Conservation (phyloP, 371 early-diverging fungal genomes). For the Globomyces sp. region DNA sequence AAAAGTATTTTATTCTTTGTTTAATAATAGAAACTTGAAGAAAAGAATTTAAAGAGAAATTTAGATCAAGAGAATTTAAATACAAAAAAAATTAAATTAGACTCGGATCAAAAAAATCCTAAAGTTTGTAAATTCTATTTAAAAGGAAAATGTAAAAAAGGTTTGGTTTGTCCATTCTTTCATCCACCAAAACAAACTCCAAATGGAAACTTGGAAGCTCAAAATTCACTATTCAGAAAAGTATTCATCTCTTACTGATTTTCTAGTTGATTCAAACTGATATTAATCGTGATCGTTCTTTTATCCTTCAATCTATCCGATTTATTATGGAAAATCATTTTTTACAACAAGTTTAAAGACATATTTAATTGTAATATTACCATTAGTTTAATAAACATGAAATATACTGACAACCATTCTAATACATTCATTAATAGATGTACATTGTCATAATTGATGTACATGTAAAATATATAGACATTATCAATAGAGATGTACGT, state of each 20-base stretch:
- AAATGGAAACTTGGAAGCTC: background rate
- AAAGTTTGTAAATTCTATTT: constrained; percentile 13
- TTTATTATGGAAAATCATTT: background rate
- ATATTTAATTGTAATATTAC: no score
- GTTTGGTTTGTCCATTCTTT: constrained; percentile 1
- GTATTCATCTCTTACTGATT: no score
- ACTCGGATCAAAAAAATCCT: background rate
- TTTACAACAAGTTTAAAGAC: background rate
- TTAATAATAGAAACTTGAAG: background rate
- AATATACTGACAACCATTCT: no score
- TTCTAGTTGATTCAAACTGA: background rate
- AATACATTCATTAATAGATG: no score
- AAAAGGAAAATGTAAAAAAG: constrained; percentile 1
- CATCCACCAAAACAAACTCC: background rate
- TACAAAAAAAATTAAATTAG: background rate
- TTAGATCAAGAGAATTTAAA: background rate
- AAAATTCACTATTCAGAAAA: background rate
- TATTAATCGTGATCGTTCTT: background rate
- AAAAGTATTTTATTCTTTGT: background rate
- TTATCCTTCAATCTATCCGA: background rate
- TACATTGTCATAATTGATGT: no score
- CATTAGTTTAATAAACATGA: no score
- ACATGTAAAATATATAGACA: no score
- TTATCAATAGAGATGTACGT: no score
- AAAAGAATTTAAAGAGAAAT: constrained; percentile 14